Percentiles rank a stretch among this genome's conserved stretches.
phyloP scores from a whole-genome alignment of 345 rosid species.

The Aegle marmelos region DNA sequence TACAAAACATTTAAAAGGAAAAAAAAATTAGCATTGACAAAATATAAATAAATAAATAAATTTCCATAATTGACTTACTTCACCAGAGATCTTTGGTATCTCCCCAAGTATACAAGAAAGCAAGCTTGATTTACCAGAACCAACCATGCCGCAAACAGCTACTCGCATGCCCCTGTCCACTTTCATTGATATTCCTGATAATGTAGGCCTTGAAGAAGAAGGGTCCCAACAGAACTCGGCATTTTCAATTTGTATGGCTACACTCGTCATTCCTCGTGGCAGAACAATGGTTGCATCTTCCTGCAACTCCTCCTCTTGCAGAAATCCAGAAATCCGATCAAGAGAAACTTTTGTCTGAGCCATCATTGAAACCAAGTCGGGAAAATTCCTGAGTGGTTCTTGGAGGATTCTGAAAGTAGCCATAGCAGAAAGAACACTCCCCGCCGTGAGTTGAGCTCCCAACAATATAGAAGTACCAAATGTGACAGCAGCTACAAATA shows the following conservation, averaged over 20 bases:
- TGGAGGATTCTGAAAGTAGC: slow-evolving; percentile 99
- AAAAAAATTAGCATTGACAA: slow-evolving; percentile 4
- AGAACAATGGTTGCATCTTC: slow-evolving; percentile 86
- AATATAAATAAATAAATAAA: slow-evolving; percentile 2
- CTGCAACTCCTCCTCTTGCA: slow-evolving; percentile 91
- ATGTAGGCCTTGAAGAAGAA: slow-evolving; percentile 61
- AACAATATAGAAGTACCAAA: slow-evolving; percentile 87
- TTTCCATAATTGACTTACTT: slow-evolving; percentile 58
- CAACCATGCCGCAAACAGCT: slow-evolving; percentile 99
- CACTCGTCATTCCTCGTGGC: slow-evolving; percentile 65
- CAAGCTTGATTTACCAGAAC: slow-evolving; percentile 97
- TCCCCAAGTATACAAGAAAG: slow-evolving; percentile 99
- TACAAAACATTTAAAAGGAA: neutral
- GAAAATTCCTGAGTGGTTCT: slow-evolving; percentile 98
- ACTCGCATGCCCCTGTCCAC: slow-evolving; percentile 94
- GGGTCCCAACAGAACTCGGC: slow-evolving; percentile 91
- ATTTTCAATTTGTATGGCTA: slow-evolving; percentile 73
- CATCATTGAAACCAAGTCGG: slow-evolving; percentile 99
- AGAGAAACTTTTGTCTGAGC: slow-evolving; percentile 99
- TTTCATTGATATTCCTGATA: slow-evolving; percentile 75
- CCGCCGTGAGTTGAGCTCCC: slow-evolving; percentile 90
- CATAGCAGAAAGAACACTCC: slow-evolving; percentile 97
- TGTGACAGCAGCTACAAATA: slow-evolving; percentile 94
- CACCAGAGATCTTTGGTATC: slow-evolving; percentile 93
- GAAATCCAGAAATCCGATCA: slow-evolving; percentile 95